Base-by-base conservation (phyloP, 495 filamentous ascomycete genomes). In the Lasiosphaeris hirsuta region DNA sequence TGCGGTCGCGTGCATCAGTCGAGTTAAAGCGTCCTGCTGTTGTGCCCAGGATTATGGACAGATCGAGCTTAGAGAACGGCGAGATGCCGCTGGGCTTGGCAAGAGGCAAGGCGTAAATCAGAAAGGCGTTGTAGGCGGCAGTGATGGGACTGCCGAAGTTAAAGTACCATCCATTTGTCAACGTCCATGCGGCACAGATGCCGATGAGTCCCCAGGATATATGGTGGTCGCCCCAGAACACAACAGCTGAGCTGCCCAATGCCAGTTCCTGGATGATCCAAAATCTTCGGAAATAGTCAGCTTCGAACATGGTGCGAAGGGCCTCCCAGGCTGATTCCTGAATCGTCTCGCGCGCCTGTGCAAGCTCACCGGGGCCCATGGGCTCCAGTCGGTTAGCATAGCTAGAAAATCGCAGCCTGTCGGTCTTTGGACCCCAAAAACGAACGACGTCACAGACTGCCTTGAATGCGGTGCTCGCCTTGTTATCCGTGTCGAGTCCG, bases 261-360 rank as follows among this genome's bases (percentile, higher is more conserved):
- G 56, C 56, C 7, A 58, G 38, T 15, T 58, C 56, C 35, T 58
- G 56, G 56, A 58, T 51, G 38, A 58, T 52, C 56, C 56, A 58
- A 19, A 58, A 58, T 10, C 56, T 37, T 15, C 56, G 46, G 39
- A 58, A 58, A 39, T 58, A 58, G 19, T 36, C 40, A 3, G 47
- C 18, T 33, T 58, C 56, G 15, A 51, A 58, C 46, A 58, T 36
- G 11, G 48, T 19, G 4, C 39, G 15, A 14, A 58, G 56, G 3
- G 56, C 46, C 7, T 51, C 46, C 47, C 47, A 58, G 10, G 47
- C 46, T 13, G 10, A 7, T 11, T 45, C 6, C 10, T 45, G 23
- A 4, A 52, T 19, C n/a, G 4, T 19, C 7, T 15, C 8, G 23
- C 46, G 46, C 13, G 44, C 10, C 1, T 3, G 23, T 10, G 37